Percentiles rank a stretch among this genome's conserved stretches.
Conservation (phyloP, 805 yeast species). For the Myxozyma neotropica region DNA sequence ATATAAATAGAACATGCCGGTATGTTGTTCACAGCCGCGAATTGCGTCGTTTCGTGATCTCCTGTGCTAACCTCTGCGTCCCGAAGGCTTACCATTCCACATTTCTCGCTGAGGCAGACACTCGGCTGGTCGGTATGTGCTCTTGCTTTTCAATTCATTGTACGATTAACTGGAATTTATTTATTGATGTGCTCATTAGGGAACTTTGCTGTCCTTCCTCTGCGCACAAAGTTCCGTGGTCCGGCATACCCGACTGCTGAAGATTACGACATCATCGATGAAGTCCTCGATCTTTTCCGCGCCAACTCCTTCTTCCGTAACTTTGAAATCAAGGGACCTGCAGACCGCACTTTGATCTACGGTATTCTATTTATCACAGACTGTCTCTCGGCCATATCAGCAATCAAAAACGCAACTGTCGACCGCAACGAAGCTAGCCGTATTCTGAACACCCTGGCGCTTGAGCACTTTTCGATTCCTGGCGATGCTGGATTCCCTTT, state of each 20-base stretch:
- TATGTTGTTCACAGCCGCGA: too few species aligned
- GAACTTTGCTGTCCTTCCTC: slow-evolving; percentile 81
- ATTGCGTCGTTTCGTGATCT: too few species aligned
- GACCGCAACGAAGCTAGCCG: slow-evolving; percentile 44
- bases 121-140: slow-evolving; percentile 36
- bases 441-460: slow-evolving; percentile 76
- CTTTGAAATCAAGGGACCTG: slow-evolving; percentile 94
- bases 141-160: not conserved
- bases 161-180: not conserved
- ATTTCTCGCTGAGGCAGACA: slow-evolving; percentile 41
- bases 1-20: slow-evolving; percentile 22
- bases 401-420: slow-evolving; percentile 42
- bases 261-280: slow-evolving; percentile 91
- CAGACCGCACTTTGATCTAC: slow-evolving; percentile 89
- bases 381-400: slow-evolving; percentile 67
- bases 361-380: slow-evolving; percentile 90
- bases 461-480: slow-evolving; percentile 87
- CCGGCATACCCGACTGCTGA: slow-evolving; percentile 78
- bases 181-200: too few species aligned
- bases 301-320: slow-evolving; percentile 96
- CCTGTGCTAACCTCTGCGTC: too few species aligned
- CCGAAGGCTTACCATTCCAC: slow-evolving; percentile 46
- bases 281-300: slow-evolving; percentile 84
- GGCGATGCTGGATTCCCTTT: slow-evolving; percentile 95
- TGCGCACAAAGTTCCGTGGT: slow-evolving; percentile 82